These are phyloP conservation scores for Puccinia polysora DNA, from an alignment of 1,284 basidiomycete species.

Conservation along the genomic window DNA sequence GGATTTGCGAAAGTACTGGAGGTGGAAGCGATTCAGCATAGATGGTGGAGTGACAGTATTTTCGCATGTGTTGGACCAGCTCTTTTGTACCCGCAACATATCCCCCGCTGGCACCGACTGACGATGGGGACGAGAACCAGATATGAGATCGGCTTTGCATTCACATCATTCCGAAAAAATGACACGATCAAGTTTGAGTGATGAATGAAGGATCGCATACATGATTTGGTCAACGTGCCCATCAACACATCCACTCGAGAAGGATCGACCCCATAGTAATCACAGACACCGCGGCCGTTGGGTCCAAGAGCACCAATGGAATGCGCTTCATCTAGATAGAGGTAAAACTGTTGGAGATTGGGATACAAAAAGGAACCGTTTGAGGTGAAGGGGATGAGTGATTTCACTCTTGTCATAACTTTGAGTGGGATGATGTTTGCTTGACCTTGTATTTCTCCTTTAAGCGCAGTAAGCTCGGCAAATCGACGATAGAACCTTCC, in stretches of 20 bases:
- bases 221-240: slow-evolving; percentile 95
- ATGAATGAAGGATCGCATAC: slow-evolving; percentile 53
- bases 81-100: slow-evolving; percentile 82
- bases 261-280: slow-evolving; percentile 88
- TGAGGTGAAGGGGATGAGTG: not conserved
- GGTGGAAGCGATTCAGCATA: slow-evolving; percentile 91
- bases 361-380: not conserved
- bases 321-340: slow-evolving; percentile 96
- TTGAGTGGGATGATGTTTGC: not conserved
- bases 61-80: slow-evolving; percentile 74
- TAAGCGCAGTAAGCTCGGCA: slow-evolving; percentile 51
- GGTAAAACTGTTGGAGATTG: slow-evolving; percentile 67
- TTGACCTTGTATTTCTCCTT: slow-evolving; percentile 52
- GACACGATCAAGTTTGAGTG: not conserved
- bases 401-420: not conserved
- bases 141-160: slow-evolving; percentile 61
- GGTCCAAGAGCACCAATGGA: slow-evolving; percentile 93
- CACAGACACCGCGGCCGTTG: slow-evolving; percentile 85
- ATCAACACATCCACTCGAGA: slow-evolving; percentile 83
- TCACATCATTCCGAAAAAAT: slow-evolving; percentile 37
- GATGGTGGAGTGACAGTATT: slow-evolving; percentile 74
- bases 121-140: too few species aligned
- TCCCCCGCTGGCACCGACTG: slow-evolving; percentile 93
- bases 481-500: slow-evolving; percentile 53
- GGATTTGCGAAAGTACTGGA: slow-evolving; percentile 81